phyloP scores from a whole-genome alignment of 1,284 basidiomycete genomes.

The Apiotrichum sp. region DNA sequence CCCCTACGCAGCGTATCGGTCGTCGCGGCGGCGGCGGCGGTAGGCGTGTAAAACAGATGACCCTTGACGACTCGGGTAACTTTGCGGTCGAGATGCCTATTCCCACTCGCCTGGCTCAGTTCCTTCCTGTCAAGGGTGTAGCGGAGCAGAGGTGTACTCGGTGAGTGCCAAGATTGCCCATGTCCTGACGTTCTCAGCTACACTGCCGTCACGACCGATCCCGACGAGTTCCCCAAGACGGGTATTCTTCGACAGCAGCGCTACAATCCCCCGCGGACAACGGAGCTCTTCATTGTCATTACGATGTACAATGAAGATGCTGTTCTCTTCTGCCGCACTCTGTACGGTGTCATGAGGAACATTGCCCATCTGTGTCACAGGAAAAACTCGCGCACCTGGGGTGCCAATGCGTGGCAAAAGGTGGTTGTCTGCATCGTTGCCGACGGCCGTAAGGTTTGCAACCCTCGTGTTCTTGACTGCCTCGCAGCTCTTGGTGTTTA shows the following conservation, averaged over 20 bases:
- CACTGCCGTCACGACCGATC: constrained; percentile 86
- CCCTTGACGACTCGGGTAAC: constrained; percentile 62
- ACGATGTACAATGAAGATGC: constrained; percentile 99
- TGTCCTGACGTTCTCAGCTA: constrained; percentile 41
- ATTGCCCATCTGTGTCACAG: constrained; percentile 84
- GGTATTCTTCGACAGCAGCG: constrained; percentile 84
- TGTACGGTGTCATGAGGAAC: constrained; percentile 93
- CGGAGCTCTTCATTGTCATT: constrained; percentile 89
- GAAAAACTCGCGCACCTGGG: constrained; percentile 94
- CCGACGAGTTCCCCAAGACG: constrained; percentile 80
- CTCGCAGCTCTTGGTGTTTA: constrained; percentile 55
- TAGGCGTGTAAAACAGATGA: constrained; percentile 47
- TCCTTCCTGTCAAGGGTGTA: constrained; percentile 72
- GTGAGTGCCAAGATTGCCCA: constrained; percentile 45
- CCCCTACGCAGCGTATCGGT: constrained; percentile 67
- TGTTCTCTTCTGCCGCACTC: constrained; percentile 81
- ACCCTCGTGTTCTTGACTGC: constrained; percentile 90
- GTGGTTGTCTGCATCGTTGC: constrained; percentile 93
- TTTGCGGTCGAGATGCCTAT: constrained; percentile 77
- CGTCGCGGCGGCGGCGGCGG: constrained; percentile 58
- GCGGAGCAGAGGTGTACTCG: constrained; percentile 78
- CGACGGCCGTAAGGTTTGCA: constrained; percentile 85
- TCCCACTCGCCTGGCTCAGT: constrained; percentile 64
- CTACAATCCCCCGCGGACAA: constrained; percentile 60
- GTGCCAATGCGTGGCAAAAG: constrained; percentile 94